A percentile compares a stretch with the other conserved stretches of the same genome.
Conservation (phyloP, 73 alveolate genomes). For the Paramecium sonneborni region DNA sequence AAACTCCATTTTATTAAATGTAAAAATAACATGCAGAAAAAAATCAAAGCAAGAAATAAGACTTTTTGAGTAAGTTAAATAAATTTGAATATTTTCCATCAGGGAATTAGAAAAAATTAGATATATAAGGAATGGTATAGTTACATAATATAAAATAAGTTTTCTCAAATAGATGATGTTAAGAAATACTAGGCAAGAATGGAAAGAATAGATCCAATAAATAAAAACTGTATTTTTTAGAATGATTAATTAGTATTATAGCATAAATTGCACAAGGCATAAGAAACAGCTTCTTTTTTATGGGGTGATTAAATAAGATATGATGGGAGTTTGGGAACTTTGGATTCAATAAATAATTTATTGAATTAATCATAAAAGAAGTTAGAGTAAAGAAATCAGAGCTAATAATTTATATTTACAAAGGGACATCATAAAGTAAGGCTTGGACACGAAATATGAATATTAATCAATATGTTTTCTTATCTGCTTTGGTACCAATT, state of each 20-base stretch:
- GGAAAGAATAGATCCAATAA: slow-evolving; percentile 37
- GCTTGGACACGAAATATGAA: slow-evolving; percentile 41
- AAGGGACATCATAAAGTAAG: slow-evolving; percentile 24
- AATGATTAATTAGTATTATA: neutral
- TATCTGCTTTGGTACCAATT: slow-evolving; percentile 47
- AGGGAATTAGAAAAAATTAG: neutral
- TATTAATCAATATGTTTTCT: slow-evolving; percentile 8
- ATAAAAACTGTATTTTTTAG: slow-evolving; percentile 10
- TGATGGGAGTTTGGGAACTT: neutral
- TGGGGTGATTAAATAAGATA: slow-evolving; percentile 39
- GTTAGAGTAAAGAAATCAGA: neutral
- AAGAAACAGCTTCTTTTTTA: slow-evolving; percentile 8
- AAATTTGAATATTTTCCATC: slow-evolving; percentile 21
- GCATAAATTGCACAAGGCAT: slow-evolving; percentile 29
- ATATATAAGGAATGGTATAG: slow-evolving; percentile 34
- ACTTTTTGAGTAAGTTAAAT: neutral
- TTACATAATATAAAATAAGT: neutral
- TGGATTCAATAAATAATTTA: slow-evolving; percentile 29
- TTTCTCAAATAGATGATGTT: slow-evolving; percentile 22
- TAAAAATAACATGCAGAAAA: slow-evolving; percentile 10
- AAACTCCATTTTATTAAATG: slow-evolving; percentile 43
- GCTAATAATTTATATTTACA: slow-evolving; percentile 3
- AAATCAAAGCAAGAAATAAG: slow-evolving; percentile 23
- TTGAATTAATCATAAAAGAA: slow-evolving; percentile 19
- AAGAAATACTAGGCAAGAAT: slow-evolving; percentile 19